Conservation (phyloP, 169 alveolate species). For the Eimeria sp. region DNA sequence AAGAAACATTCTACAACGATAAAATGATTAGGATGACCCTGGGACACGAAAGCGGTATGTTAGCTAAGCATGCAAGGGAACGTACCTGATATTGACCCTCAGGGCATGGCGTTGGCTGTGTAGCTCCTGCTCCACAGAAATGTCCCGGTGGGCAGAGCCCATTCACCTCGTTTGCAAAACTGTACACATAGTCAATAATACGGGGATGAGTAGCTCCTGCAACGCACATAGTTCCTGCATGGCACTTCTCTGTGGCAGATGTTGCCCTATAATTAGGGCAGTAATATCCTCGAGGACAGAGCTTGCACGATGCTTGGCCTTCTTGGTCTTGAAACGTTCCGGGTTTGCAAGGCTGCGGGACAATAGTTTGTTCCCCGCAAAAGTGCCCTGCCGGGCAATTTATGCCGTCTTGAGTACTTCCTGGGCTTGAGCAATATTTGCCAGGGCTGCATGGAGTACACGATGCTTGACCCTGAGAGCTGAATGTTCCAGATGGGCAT, state of each 20-base stretch:
- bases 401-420: neutral
- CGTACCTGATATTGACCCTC: conserved; percentile 77
- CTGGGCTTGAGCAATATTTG: conserved; percentile 78
- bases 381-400: conserved; percentile 82
- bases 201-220: conserved; percentile 72
- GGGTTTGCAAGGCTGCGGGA: conserved; percentile 65
- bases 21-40: neutral
- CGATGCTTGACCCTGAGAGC: conserved; percentile 48
- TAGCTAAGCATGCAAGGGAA: neutral
- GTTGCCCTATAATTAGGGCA: conserved; percentile 87
- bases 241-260: conserved; percentile 86
- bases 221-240: conserved; percentile 84
- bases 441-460: conserved; percentile 85
- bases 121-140: conserved; percentile 21
- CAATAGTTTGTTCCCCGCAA: conserved; percentile 64
- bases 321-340: conserved; percentile 86
- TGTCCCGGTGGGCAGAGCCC: conserved; percentile 77
- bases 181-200: conserved; percentile 80
- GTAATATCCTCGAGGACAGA: conserved; percentile 87
- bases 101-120: conserved; percentile 55
- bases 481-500: conserved; percentile 71
- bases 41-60: neutral
- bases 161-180: conserved; percentile 44
- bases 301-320: conserved; percentile 85
- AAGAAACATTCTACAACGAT: neutral